Evolutionary conservation across 1,284 basidiomycete genomes (phyloP), one percentile per base, ranked within the genome.

Genomic region (Pascua guehoae): DNA sequence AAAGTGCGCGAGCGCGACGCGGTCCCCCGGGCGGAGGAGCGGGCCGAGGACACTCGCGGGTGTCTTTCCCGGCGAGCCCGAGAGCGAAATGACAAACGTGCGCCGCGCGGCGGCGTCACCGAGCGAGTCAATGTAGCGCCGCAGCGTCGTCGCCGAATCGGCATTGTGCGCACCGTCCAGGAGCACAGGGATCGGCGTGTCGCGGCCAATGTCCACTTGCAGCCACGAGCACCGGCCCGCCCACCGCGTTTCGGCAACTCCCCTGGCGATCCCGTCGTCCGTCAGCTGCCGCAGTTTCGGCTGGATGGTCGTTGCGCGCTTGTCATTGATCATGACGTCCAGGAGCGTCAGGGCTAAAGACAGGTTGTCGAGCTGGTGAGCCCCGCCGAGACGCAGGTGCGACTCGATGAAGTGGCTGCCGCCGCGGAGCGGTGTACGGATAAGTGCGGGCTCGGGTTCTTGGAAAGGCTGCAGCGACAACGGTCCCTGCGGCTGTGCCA

Each of bases 141-240:
- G 81, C 9, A 99, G 83, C 0, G 85, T 85, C 16, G 73, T 63
- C 0, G 91, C 83, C 0, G 92, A 93, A 7, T 89, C 86, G n/a
- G 85, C 79, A 70, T 99, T 99, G 73, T 99, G 96, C 1, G 96
- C 95, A 4, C 96, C 96, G 70, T 99, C 96, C 2, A 88, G 86
- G 8, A 98, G 81, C 7, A 93, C 77, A 7, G 66, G 66, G 12
- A 56, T 46, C 41, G 49, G 50, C 53, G 41, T 53, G 42, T 49
- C 50, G n/a, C 42, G 47, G 47, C 55, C 49, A 39, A 41, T 17
- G 24, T 32, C 7, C 4, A 32, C 24, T 32, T 32, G 24, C 10
- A 79, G 51, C 80, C 82, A 97, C 0, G 88, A 88, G 15, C 97
- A 83, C 53, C 95, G 81, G 1, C 95, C 95, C 5, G 84, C 85